These are phyloP conservation scores for Leishmania guyanensis DNA, from an alignment of 208 protist genomes.

Conservation along the genomic window DNA sequence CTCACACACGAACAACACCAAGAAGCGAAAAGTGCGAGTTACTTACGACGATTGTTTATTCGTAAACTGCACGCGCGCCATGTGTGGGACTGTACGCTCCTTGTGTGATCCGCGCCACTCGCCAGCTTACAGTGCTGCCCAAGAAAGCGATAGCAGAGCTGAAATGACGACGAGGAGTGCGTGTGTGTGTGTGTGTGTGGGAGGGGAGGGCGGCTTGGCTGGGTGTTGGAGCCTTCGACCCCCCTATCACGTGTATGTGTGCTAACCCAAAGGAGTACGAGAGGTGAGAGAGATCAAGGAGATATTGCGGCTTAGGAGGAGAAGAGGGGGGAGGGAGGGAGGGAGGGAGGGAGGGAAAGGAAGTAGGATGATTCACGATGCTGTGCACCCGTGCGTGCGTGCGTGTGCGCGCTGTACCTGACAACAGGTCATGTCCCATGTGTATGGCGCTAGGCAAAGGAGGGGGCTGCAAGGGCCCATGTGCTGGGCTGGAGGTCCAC, in stretches of 20 bases:
- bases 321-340: neutral
- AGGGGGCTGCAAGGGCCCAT: too few relatives aligned
- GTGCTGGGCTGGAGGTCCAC: too few relatives aligned
- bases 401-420: neutral
- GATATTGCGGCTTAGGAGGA: neutral
- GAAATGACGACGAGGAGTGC: neutral
- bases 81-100: neutral
- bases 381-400: neutral
- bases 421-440: neutral
- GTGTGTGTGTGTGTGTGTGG: neutral
- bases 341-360: neutral
- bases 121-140: too few relatives aligned
- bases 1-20: neutral
- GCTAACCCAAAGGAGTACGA: neutral
- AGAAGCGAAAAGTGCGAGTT: neutral
- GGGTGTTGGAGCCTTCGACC: neutral
- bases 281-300: neutral
- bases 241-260: neutral
- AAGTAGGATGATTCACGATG: neutral
- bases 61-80: neutral
- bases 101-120: neutral
- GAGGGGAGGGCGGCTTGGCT: neutral
- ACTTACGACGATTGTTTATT: neutral
- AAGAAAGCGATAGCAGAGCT: too few relatives aligned
- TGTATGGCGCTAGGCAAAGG: neutral